phyloP scores from a whole-genome alignment of 352 stramenopile species.

The Phytopythium aichiense region DNA sequence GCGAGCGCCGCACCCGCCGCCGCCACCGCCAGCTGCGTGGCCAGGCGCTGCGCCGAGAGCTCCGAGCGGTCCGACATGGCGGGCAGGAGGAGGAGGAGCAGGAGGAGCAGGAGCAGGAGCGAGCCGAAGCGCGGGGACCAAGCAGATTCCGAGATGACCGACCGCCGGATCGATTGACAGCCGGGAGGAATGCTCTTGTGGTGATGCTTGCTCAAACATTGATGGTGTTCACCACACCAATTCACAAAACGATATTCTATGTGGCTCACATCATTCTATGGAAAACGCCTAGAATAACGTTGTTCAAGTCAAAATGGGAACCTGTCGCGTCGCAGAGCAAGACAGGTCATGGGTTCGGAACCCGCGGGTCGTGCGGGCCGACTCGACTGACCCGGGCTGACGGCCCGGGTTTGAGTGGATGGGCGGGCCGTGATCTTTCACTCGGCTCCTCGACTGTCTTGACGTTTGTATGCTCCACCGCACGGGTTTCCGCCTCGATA shows the following conservation, averaged over 20 bases:
- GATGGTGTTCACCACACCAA: neutral
- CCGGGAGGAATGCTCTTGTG: neutral
- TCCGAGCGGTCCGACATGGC: conserved; percentile 18
- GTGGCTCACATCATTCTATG: no score
- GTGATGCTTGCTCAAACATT: neutral
- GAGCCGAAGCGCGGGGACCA: neutral
- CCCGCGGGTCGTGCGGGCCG: no score
- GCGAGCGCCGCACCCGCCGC: conserved; percentile 48
- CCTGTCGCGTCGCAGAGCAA: neutral
- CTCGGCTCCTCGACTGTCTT: neutral
- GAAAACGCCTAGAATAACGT: neutral
- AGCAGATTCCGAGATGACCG: neutral
- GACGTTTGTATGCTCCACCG: neutral
- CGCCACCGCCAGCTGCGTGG: conserved; percentile 54
- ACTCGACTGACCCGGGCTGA: no score
- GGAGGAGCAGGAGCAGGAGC: neutral
- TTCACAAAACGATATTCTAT: neutral
- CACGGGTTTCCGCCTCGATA: neutral
- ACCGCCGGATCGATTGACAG: neutral
- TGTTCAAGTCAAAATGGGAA: neutral
- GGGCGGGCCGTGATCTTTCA: conserved; percentile 2
- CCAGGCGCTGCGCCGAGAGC: conserved; percentile 22
- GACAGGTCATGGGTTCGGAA: neutral
- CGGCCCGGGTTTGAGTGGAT: neutral
- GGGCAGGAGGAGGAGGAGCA: neutral